Evolutionary conservation across 352 stramenopile species (phyloP), one percentile per base, ranked within the genome.

Genomic region (Phytophthora kernoviae): DNA sequence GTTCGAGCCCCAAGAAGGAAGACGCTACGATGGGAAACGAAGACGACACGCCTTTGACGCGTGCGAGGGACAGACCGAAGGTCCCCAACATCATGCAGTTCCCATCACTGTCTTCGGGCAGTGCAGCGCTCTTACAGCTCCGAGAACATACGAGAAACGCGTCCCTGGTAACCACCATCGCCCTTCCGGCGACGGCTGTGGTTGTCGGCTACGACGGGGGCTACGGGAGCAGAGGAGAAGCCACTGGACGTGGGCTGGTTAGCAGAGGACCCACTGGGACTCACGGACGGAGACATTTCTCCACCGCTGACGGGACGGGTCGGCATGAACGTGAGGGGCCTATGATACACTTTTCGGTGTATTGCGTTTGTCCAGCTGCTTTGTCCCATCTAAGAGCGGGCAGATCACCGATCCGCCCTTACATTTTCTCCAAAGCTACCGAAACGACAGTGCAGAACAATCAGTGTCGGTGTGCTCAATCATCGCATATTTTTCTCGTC

Each of bases 21-120:
- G 47, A 33, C 4, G 6, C 34, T 17, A 1, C 14, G 34, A 41
- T 9, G 17, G 59, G 56, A 12, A 47, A 51, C 18, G 17, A n/a
- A n/a, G n/a, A n/a, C n/a, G n/a, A n/a, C n/a, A n/a, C n/a, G n/a
- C n/a, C n/a, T n/a, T n/a, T n/a, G n/a, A n/a, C n/a, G n/a, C n/a
- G n/a, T n/a, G n/a, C n/a, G n/a, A n/a, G n/a, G n/a, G n/a, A 1
- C 6, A 12, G 1, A 6, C 37, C 8, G 2, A n/a, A 18, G 1
- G 26, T 1, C 4, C 26, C 27, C 30, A 61, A 17, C 6, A 53
- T 51, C 54, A 58, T 68, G 30, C 54, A n/a, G n/a, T n/a, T 88
- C 20, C 73, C 73, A 2, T 75, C 79, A 37, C 63, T 88, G 15
- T 86, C 79, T 5, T 81, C 74, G 0, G 65, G 76, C 12, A 68